Conservation (phyloP, 2,329 filamentous ascomycete genomes). For the Lasiodiplodia theobromae region DNA sequence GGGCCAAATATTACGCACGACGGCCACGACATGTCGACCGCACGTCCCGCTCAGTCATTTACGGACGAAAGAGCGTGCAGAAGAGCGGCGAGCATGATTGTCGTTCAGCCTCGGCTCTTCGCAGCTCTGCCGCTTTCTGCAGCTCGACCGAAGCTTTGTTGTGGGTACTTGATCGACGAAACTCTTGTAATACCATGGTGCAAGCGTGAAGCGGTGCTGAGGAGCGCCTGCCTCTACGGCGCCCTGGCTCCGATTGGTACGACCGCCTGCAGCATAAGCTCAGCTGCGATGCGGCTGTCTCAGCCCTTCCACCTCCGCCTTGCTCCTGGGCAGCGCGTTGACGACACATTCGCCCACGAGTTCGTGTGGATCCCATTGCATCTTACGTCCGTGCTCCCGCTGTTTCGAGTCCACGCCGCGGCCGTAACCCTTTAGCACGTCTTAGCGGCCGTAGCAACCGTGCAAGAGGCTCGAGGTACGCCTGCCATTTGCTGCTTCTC, state of each 20-base stretch:
- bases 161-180: neutral
- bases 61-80: slow-evolving; percentile 16
- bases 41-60: neutral
- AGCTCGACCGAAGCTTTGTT: slow-evolving; percentile 10
- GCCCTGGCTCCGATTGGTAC: neutral
- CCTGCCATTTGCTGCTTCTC: neutral
- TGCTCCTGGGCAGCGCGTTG: neutral
- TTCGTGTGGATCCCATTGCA: slow-evolving; percentile 9
- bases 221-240: neutral
- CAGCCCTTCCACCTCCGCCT: slow-evolving; percentile 15
- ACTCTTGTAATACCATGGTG: neutral
- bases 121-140: slow-evolving; percentile 14
- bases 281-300: neutral
- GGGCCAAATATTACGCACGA: neutral
- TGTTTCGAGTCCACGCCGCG: slow-evolving; percentile 9
- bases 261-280: neutral
- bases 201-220: neutral
- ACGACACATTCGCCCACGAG: neutral
- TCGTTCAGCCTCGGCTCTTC: slow-evolving; percentile 7
- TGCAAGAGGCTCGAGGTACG: slow-evolving; percentile 4
- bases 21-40: neutral
- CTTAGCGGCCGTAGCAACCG: slow-evolving; percentile 18
- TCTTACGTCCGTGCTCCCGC: slow-evolving; percentile 12
- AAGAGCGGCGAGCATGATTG: neutral
- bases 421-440: slow-evolving; percentile 12